Base-by-base conservation (phyloP, 805 yeast genomes). In the Pichia occidentalis region DNA sequence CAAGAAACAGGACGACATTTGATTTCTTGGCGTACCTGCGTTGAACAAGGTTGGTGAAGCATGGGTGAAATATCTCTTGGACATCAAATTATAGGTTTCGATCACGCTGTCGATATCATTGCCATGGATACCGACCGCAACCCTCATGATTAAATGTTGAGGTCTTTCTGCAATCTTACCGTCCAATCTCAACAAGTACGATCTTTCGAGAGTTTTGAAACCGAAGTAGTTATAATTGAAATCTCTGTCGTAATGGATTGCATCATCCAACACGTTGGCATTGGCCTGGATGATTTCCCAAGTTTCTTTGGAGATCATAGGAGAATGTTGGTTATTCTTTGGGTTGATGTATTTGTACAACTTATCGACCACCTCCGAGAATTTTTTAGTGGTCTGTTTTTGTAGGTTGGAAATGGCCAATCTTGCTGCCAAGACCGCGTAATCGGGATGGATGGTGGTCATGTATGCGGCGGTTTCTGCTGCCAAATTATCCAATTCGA, bases 401-500 rank as follows among this genome's bases (percentile, higher is more conserved):
- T 90, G 97, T 57, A 92, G 71, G 61, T 86, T 86, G 29, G 96
- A 85, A 39, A 92, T 80, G 16, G 97, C 97, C 44, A 90, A 82
- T 67, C 98, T 80, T 24, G 97, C 97, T 38, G 97, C 97, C 52
- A 87, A 71, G 29, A 80, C 77, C 20, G 97, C 96, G 54, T 90
- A 88, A 65, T 92, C 97, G n/a, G 97, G 97, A 61, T 90, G 97
- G 46, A 85, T 75, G 10, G 97, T 90, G 42, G 97, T 87, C 96
- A 92, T 85, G 57, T 82, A 84, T 29, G 97, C 97, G 41, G 96
- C 95, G 25, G 96, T 87, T 64, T 92, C 98, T 30, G 97, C 97
- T 34, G 97, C 64, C 36, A 81, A 61, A 53, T 79, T 77, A 51
- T 79, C 87, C 43, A 83, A 67, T 61, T 92, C 97, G 44, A 82